Evolutionary conservation across 2,329 filamentous ascomycete species (phyloP), one percentile per base, ranked within the genome.

Genomic region (Penicillium glabrum): DNA sequence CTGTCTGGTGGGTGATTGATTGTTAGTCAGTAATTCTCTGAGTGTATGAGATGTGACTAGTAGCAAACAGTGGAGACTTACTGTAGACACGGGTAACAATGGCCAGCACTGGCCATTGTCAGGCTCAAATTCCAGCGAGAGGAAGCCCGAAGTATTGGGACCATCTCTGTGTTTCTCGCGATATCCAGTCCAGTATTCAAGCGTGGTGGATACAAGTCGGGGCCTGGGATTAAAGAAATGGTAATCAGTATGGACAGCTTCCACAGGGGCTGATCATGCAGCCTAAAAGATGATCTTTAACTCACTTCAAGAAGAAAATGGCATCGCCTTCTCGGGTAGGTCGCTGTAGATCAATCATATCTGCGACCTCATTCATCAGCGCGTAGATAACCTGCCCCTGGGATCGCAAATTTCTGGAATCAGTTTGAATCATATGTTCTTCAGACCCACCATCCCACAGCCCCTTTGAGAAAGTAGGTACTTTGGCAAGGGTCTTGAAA

Each of bases 161-260:
- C 47, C 57, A 46, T 70, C 69, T 6, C 52, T 55, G 44, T 68
- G 54, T 27, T 61, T 68, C 43, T 64, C 51, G 0, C 63, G 54
- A 37, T 66, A 66, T 0, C 69, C 67, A 14, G 64, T 71, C 64
- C 62, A 64, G 47, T 71, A 71, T 29, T 69, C 65, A 23, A 66
- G 46, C 8, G 54, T 33, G 27, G 31, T 43, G 7, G 26, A 53
- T 13, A 65, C 26, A 11, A 67, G 29, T 19, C 63, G 55, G 1
- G 64, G 59, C n/a, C 66, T 69, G 19, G 14, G 31, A 27, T 13
- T 46, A 19, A 31, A 46, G 13, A 8, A 19, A 41, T 11, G n/a
- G 3, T 14, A 11, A 3, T 41, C 39, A 41, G 19, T 41, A 41
- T 39, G 35, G 16, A 19, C 31, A 33, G 14, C 14, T 39, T 41